phyloP scores from a whole-genome alignment of 768 basidiomycete genomes.

The Russula vinacea region DNA sequence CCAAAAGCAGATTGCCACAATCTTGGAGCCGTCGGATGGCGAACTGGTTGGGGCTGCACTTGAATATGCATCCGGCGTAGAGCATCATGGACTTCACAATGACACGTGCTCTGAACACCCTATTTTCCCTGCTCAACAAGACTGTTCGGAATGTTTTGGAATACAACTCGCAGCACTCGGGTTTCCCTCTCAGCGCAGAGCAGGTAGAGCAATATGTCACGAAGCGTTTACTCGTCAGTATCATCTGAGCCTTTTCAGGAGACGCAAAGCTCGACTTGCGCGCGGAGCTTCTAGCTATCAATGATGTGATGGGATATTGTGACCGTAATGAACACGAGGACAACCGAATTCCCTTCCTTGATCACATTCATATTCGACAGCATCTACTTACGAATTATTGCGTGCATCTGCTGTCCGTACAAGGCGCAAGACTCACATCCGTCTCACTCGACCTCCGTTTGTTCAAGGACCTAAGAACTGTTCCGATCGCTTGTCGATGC shows the following conservation, averaged over 20 bases:
- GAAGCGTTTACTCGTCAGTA: constrained; percentile 83
- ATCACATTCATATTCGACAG: constrained; percentile 17
- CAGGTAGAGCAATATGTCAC: constrained; percentile 87
- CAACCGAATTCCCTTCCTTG: constrained; percentile 11
- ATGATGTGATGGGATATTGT: not conserved
- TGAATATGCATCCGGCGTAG: constrained; percentile 74
- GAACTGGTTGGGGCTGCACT: constrained; percentile 81
- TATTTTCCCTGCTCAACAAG: constrained; percentile 97
- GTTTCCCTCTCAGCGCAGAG: constrained; percentile 86
- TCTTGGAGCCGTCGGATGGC: constrained; percentile 72
- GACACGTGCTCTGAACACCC: constrained; percentile 88
- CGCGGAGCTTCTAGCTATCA: constrained; percentile 53
- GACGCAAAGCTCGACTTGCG: constrained; percentile 91
- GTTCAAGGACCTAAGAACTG: not conserved
- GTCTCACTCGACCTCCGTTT: constrained; percentile 21
- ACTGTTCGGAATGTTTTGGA: constrained; percentile 90
- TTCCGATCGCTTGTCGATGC: not conserved
- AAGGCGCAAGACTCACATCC: constrained; percentile 13
- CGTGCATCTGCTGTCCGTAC: constrained; percentile 12
- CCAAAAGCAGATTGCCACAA: constrained; percentile 69
- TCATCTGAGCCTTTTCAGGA: constrained; percentile 98
- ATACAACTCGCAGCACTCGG: constrained; percentile 91
- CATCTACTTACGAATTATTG: constrained; percentile 7
- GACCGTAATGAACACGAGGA: not conserved
- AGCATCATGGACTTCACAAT: constrained; percentile 99